Conservation (phyloP, 164 flowering plant species). For the Taxillus chinensis region DNA sequence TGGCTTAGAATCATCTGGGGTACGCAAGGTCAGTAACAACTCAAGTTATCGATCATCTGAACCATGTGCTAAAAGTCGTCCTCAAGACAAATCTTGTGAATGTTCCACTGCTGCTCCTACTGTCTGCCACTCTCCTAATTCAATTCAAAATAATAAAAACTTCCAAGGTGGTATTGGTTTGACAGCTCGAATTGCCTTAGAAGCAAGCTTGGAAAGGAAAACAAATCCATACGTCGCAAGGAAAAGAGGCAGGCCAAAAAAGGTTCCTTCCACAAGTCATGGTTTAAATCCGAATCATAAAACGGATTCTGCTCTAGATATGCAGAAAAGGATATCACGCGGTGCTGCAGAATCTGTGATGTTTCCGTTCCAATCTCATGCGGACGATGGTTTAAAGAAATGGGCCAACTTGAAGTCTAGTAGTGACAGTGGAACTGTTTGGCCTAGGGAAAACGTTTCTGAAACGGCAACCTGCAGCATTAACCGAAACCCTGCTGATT, state of each 20-base stretch:
- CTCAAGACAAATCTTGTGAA: constrained; percentile 14
- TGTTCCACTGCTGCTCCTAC: constrained; percentile 14
- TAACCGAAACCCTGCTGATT: neutral
- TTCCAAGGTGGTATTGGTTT: constrained; percentile 11
- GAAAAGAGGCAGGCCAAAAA: constrained; percentile 18
- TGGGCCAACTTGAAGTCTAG: constrained; percentile 9
- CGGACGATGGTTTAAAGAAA: constrained; percentile 9
- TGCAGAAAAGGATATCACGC: constrained; percentile 11
- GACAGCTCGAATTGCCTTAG: constrained; percentile 10
- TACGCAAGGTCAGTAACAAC: constrained; percentile 7
- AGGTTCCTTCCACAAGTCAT: constrained; percentile 11
- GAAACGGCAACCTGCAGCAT: neutral
- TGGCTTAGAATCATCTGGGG: constrained; percentile 3
- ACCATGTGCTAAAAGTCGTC: constrained; percentile 14
- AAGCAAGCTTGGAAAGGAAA: constrained; percentile 17
- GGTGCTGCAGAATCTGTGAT: constrained; percentile 10
- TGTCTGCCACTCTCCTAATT: constrained; percentile 14
- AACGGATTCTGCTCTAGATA: constrained; percentile 11
- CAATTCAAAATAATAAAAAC: constrained; percentile 15
- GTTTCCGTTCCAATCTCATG: constrained; percentile 9
- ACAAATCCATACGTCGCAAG: constrained; percentile 6
- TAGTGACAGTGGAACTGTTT: constrained; percentile 8
- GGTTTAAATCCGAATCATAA: constrained; percentile 11
- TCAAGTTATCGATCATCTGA: constrained; percentile 19
- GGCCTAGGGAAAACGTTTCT: constrained; percentile 11